A percentile compares a stretch with the other conserved stretches of the same genome.
Conservation (phyloP, 441 rosid species). For the Eruca vesicaria region DNA sequence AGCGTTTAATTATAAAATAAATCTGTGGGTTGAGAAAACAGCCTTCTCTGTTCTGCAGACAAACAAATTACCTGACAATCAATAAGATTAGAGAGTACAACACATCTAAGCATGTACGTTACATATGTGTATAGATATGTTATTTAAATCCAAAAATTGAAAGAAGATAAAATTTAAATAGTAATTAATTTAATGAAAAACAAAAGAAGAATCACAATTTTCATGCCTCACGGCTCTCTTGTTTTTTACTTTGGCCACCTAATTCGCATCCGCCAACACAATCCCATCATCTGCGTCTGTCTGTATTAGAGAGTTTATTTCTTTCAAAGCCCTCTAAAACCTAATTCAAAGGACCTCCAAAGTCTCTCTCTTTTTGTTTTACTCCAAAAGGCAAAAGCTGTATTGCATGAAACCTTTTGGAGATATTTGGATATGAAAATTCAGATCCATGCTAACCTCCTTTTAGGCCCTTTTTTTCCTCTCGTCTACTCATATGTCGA, state of each 20-base stretch:
- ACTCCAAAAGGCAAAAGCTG: constrained; percentile 22
- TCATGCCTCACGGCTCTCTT: constrained; percentile 19
- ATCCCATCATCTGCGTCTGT: constrained; percentile 13
- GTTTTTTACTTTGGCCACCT: constrained; percentile 28
- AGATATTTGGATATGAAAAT: not conserved
- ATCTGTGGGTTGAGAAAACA: constrained; percentile 13
- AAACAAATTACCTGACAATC: not conserved
- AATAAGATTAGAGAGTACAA: not conserved
- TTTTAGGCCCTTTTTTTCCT: constrained; percentile 45
- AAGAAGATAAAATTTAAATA: not conserved
- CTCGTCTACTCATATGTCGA: constrained; percentile 29
- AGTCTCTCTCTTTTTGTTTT: constrained; percentile 9
- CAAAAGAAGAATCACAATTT: constrained; percentile 13
- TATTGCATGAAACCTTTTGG: constrained; percentile 11
- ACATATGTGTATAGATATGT: not conserved
- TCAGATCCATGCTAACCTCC: not conserved
- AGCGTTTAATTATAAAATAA: not conserved
- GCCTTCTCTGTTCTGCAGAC: not conserved
- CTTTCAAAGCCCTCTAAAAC: not conserved
- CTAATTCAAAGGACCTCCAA: not conserved
- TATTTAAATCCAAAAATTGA: not conserved
- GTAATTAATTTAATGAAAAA: not conserved
- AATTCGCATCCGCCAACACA: constrained; percentile 20
- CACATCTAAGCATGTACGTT: not conserved
- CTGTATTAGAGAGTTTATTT: constrained; percentile 2